Evolutionary conservation across 331 rosid genomes (phyloP), one percentile per base, ranked within the genome.

Genomic region (Arachis monticola): DNA sequence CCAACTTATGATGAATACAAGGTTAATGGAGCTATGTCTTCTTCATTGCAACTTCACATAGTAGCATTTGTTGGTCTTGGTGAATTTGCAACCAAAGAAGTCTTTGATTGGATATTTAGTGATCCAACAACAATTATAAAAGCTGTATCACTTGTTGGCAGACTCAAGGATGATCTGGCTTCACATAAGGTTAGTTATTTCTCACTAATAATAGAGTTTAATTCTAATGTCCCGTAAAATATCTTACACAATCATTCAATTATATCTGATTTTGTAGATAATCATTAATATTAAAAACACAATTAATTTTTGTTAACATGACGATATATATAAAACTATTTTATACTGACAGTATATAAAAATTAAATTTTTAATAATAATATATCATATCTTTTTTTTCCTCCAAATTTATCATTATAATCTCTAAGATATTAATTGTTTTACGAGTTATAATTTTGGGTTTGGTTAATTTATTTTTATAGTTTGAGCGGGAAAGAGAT

Each of bases 1-100:
- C 87, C 88, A 50, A 66, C 73, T 0, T 22, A 77, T 13, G 86
- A 77, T 0, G 87, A 87, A 35, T 82, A 87, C 51, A 13, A 81
- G 27, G 14, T 22, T 0, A n/a, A 41, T 1, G 65, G 77, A 47
- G 10, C 56, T 0, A 3, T 0, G 0, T 3, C 70, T 6, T 10
- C 81, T 4, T 53, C 64, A 11, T 81, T 56, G n/a, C 44, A 35
- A 32, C 64, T 67, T 1, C 57, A 40, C 6, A 3, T 44, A 0
- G 35, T 32, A 1, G 67, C 60, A 0, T 71, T 66, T 7, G 38
- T 79, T 32, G 82, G 80, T 9, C 72, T 81, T 14, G 77, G 72
- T 48, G 60, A 75, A 2, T 10, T 3, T 31, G 82, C 64, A 22
- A 71, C 71, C 1, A 63, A 82, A 79, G 69, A 71, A 2, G 41